A percentile compares a stretch with the other conserved stretches of the same genome.
These are phyloP conservation scores for Moricandia arvensis DNA, from an alignment of 345 rosid genomes.

Conservation along the genomic window DNA sequence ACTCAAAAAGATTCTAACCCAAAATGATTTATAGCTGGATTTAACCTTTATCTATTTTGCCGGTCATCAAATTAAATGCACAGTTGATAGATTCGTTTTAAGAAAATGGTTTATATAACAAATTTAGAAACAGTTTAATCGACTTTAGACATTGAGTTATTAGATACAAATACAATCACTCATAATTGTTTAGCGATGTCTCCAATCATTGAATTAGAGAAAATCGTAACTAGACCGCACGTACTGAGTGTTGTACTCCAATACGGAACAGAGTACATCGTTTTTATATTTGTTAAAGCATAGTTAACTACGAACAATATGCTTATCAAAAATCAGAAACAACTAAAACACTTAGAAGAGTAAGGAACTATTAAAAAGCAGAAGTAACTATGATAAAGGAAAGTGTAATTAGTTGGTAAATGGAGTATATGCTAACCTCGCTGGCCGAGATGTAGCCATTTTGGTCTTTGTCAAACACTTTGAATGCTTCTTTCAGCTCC, in stretches of 20 bases:
- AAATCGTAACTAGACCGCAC: slow-evolving; percentile 12
- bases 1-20: background rate
- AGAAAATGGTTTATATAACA: background rate
- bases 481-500: too few species aligned
- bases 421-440: too few species aligned
- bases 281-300: background rate
- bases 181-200: background rate
- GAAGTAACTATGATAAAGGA: background rate
- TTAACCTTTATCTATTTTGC: background rate
- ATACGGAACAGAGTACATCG: background rate
- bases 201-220: background rate
- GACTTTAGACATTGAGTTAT: background rate
- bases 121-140: background rate
- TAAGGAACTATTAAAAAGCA: background rate
- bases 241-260: slow-evolving; percentile 12
- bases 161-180: background rate
- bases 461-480: too few species aligned
- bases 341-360: background rate
- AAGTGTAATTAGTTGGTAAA: too few species aligned
- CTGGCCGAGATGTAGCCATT: too few species aligned
- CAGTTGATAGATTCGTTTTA: background rate
- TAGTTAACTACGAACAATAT: background rate
- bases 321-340: background rate
- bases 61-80: background rate
- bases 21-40: background rate